Percentiles rank a stretch among this genome's conserved stretches.
Evolutionary conservation across 345 rosid species (phyloP).

Genomic region (Hibiscus mutabilis): DNA sequence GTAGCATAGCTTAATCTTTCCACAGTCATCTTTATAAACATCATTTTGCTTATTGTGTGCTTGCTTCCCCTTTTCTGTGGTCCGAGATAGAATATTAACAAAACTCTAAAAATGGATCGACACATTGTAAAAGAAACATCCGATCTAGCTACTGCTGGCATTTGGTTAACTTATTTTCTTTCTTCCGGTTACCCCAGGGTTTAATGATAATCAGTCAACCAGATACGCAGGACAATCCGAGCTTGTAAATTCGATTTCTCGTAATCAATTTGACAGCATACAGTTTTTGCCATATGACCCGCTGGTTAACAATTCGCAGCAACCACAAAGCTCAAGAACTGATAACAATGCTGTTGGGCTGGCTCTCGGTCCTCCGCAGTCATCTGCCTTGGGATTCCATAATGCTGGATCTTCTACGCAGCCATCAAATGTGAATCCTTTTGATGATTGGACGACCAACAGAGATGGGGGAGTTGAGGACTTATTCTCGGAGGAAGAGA

Average conservation of each 20-base stretch:
- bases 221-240: background rate
- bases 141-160: background rate
- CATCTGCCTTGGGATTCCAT: background rate
- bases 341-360: background rate
- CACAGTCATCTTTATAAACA: background rate
- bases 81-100: too few relatives aligned
- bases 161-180: background rate
- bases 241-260: background rate
- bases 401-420: background rate
- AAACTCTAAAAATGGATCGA: too few relatives aligned
- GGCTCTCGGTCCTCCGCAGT: background rate
- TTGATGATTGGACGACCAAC: background rate
- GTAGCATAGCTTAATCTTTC: background rate
- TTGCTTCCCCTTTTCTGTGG: background rate
- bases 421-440: background rate
- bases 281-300: background rate
- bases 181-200: background rate
- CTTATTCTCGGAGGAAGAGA: background rate
- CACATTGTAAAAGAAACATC: background rate
- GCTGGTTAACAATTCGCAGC: background rate
- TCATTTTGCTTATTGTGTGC: background rate
- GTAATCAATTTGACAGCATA: background rate
- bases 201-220: background rate
- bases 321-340: background rate
- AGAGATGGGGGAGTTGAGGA: background rate